These are phyloP conservation scores for Globisporangium splendens DNA, from an alignment of 352 stramenopile species.

Conservation along the genomic window DNA sequence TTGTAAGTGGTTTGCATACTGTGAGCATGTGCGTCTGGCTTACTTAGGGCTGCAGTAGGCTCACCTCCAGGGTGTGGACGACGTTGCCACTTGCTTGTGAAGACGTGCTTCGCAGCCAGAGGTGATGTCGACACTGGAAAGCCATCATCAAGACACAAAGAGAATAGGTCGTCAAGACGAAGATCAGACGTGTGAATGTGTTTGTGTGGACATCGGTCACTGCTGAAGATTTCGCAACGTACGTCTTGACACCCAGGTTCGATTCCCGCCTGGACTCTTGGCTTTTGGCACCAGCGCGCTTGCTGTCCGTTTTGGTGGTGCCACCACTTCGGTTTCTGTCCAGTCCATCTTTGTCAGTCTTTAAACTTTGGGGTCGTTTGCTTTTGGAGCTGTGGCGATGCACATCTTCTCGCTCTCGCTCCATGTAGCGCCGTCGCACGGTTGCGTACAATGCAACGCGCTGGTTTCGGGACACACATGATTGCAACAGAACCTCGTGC, in stretches of 20 bases:
- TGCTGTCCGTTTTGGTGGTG: neutral
- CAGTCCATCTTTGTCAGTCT: constrained; percentile 1
- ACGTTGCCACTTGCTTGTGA: constrained; percentile 30
- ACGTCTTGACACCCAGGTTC: neutral
- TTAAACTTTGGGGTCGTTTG: constrained; percentile 7
- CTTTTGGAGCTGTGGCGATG: constrained; percentile 6
- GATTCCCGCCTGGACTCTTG: neutral
- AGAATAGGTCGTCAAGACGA: neutral
- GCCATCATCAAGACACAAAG: constrained; percentile 3
- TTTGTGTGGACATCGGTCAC: no score
- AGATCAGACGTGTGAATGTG: no score
- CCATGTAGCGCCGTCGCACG: constrained; percentile 62
- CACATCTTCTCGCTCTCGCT: constrained; percentile 33
- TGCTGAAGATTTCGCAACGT: neutral
- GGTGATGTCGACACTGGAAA: constrained; percentile 32
- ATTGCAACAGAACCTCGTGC: neutral
- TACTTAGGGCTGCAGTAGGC: no score
- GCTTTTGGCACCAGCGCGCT: neutral
- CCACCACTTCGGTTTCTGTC: neutral
- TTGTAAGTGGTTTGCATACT: no score
- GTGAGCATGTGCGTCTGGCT: neutral
- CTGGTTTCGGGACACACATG: constrained; percentile 18
- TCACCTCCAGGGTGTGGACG: constrained; percentile 59
- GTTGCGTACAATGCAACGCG: constrained; percentile 43
- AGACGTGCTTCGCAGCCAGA: constrained; percentile 28